These are phyloP conservation scores for Ceraceosorus guamensis DNA, from an alignment of 1,284 basidiomycete species.

Conservation along the genomic window DNA sequence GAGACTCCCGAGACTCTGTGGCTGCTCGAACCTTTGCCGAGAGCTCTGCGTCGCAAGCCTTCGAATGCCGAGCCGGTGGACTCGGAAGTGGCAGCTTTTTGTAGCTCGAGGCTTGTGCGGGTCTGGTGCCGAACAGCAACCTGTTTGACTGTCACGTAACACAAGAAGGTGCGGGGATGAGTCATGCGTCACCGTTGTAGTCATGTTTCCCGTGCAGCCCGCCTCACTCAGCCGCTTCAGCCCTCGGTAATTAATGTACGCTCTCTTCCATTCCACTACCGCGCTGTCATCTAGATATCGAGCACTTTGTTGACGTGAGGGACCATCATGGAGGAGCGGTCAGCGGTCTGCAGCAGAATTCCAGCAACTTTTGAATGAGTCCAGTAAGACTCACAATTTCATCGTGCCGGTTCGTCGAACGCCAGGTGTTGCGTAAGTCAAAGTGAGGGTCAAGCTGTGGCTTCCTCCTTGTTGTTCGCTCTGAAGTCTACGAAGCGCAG, in stretches of 20 bases:
- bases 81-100: background rate
- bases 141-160: slow-evolving; percentile 25
- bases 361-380: too few species aligned
- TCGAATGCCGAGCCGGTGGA: background rate
- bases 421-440: too few species aligned
- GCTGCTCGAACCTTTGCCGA: too few species aligned
- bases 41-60: too few species aligned
- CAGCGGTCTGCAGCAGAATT: too few species aligned
- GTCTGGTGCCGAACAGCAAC: slow-evolving; percentile 27
- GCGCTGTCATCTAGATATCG: slow-evolving; percentile 42
- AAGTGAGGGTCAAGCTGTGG: too few species aligned
- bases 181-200: background rate
- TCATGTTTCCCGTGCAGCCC: background rate
- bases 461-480: too few species aligned
- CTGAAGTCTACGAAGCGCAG: too few species aligned
- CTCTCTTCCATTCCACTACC: slow-evolving; percentile 45
- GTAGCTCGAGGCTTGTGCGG: slow-evolving; percentile 2
- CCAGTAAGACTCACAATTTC: too few species aligned
- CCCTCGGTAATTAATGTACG: slow-evolving; percentile 47
- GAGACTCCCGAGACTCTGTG: too few species aligned
- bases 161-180: background rate
- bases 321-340: too few species aligned
- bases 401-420: too few species aligned
- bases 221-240: slow-evolving; percentile 45
- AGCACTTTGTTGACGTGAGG: slow-evolving; percentile 6